Percentiles rank a stretch among this genome's conserved stretches.
These are phyloP conservation scores for Xylariaceae sp. DNA, from an alignment of 2,329 filamentous ascomycete species.

Conservation along the genomic window DNA sequence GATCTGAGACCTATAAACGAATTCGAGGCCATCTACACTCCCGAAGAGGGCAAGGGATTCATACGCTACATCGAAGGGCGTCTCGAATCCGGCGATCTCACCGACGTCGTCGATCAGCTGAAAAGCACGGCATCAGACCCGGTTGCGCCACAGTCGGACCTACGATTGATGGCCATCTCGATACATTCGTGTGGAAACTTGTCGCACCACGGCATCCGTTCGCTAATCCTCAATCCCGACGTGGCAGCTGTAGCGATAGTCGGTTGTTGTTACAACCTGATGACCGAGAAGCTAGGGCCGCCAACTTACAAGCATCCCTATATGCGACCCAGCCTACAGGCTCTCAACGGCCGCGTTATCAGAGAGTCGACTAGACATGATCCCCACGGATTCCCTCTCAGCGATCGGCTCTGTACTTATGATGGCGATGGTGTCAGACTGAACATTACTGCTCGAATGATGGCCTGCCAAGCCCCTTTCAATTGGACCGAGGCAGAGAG, in stretches of 20 bases:
- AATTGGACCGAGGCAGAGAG: slow-evolving; percentile 86
- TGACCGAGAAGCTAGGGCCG: slow-evolving; percentile 84
- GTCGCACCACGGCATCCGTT: slow-evolving; percentile 88
- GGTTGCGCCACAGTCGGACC: slow-evolving; percentile 31
- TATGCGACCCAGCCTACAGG: slow-evolving; percentile 63
- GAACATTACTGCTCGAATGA: slow-evolving; percentile 96
- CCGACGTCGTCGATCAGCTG: slow-evolving; percentile 27
- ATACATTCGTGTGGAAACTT: slow-evolving; percentile 97
- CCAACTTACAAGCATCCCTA: slow-evolving; percentile 80
- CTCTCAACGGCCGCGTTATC: slow-evolving; percentile 62
- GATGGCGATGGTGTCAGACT: slow-evolving; percentile 63
- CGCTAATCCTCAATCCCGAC: slow-evolving; percentile 74
- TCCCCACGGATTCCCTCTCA: slow-evolving; percentile 92
- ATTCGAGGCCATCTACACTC: slow-evolving; percentile 47
- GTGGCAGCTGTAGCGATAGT: slow-evolving; percentile 92
- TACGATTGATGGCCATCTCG: slow-evolving; percentile 76
- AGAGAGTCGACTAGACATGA: slow-evolving; percentile 69
- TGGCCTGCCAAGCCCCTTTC: slow-evolving; percentile 90
- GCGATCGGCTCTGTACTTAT: slow-evolving; percentile 58
- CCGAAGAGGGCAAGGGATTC: slow-evolving; percentile 58
- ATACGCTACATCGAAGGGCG: slow-evolving; percentile 74
- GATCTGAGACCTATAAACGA: slow-evolving; percentile 49
- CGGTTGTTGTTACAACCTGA: slow-evolving; percentile 95
- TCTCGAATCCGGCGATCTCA: slow-evolving; percentile 67
- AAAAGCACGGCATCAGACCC: slow-evolving; percentile 23